These are phyloP conservation scores for Rutstroemia sp. DNA, from an alignment of 2,329 filamentous ascomycete genomes.

Conservation along the genomic window DNA sequence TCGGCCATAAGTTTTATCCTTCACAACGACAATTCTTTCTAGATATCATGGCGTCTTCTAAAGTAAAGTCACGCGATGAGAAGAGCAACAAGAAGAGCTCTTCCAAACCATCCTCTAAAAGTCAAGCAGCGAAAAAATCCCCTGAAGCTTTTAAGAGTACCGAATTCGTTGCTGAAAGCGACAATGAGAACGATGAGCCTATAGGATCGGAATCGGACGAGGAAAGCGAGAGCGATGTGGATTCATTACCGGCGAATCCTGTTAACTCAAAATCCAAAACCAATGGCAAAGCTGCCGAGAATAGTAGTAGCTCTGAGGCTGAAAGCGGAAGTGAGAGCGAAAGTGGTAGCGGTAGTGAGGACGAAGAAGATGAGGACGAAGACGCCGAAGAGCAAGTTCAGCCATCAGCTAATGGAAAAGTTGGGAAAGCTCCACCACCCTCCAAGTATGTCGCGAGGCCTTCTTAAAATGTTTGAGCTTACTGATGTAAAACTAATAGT, in stretches of 20 bases:
- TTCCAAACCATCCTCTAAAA: constrained; percentile 3
- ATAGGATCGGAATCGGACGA: constrained; percentile 13
- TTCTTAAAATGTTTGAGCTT: neutral
- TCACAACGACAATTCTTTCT: neutral
- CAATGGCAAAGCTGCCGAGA: constrained; percentile 22
- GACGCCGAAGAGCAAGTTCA: neutral
- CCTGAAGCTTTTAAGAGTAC: constrained; percentile 20
- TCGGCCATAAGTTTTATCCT: neutral
- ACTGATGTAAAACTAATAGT: constrained; percentile 2
- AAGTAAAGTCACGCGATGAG: constrained; percentile 13
- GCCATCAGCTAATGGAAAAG: constrained; percentile 1
- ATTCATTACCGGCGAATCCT: constrained; percentile 15
- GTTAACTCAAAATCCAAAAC: constrained; percentile 8
- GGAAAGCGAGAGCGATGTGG: constrained; percentile 20
- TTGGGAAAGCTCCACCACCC: neutral
- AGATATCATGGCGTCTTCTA: constrained; percentile 15
- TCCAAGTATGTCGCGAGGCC: constrained; percentile 8
- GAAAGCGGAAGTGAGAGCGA: constrained; percentile 24
- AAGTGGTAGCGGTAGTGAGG: constrained; percentile 24
- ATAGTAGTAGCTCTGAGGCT: constrained; percentile 16
- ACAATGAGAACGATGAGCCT: constrained; percentile 19
- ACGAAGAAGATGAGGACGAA: constrained; percentile 27
- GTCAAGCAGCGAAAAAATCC: neutral
- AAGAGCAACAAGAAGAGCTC: constrained; percentile 15
- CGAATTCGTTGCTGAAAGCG: constrained; percentile 26